Base-by-base conservation (phyloP, 2,329 filamentous ascomycete species). In the Capronia americana region DNA sequence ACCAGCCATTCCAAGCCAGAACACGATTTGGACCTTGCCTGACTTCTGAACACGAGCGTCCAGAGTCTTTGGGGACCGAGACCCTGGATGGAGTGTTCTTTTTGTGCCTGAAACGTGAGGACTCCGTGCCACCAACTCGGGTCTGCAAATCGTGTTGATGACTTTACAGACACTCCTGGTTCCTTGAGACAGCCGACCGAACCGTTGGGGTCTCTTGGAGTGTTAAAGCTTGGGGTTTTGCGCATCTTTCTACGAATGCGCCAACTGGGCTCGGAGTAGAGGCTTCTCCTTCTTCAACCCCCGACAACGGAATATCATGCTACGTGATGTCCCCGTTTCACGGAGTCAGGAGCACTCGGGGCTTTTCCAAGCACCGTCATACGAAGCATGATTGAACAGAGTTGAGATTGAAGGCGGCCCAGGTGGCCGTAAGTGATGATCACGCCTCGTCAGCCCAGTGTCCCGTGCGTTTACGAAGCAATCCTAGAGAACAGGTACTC, bases 131-230 rank as follows among this genome's bases (percentile, higher is more conserved):
- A 64, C 57, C 26, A 41, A 53, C 51, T 63, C 62, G 69, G 63
- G 67, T 57, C 61, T 69, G 65, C 70, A 71, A 72, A 70, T 69
- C 55, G 64, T 57, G 53, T 65, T 46, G 14, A 57, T 46, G 62
- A 54, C 57, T 24, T 11, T 64, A 23, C 46, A 57, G 20, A 50
- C 23, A 51, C 54, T 63, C 60, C 46, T 57, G 38, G 34, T 61
- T 17, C 50, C 58, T 65, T 66, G 61, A 70, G 69, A 69, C 69
- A 63, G 62, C 56, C 60, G 59, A 46, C 63, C 56, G 53, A 55
- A 38, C 23, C 44, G 51, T 28, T 38, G 63, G 57, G 34, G 34
- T 51, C 17, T 14, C 17, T 28, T 46, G 57, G 24, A 30, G 34
- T 17, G 12, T 44, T 41, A 57, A 57, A 56, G 51, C 51, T 44